phyloP scores from a whole-genome alignment of 768 basidiomycete species.

The Rhodotorula paludigena region DNA sequence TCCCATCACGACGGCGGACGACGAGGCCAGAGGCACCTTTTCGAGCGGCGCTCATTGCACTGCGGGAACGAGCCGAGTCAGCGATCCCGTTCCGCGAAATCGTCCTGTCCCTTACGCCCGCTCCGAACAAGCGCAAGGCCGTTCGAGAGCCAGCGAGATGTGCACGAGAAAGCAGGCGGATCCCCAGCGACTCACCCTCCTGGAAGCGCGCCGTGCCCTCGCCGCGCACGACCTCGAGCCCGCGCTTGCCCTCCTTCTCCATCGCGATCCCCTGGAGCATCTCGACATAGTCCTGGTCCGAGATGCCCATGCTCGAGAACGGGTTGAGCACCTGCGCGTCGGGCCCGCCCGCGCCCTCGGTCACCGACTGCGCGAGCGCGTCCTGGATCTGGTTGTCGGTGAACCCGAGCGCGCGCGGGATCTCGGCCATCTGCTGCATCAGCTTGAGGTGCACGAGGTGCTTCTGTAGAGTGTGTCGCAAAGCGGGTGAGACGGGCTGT shows the following conservation, averaged over 20 bases:
- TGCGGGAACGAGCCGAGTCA: too few species aligned
- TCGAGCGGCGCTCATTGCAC: too few species aligned
- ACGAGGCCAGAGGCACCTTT: too few species aligned
- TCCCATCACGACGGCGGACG: too few species aligned
- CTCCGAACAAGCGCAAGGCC: too few species aligned
- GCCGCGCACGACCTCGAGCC: constrained; percentile 42
- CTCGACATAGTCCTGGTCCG: constrained; percentile 77
- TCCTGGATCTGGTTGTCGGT: constrained; percentile 51
- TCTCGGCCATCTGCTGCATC: constrained; percentile 67
- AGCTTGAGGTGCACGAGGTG: constrained; percentile 74
- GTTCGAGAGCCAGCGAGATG: background rate
- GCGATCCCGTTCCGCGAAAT: too few species aligned
- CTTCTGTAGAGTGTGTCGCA: too few species aligned
- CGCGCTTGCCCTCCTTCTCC: constrained; percentile 43
- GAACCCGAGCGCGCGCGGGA: constrained; percentile 64
- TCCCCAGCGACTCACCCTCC: constrained; percentile 45
- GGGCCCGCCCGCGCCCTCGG: constrained; percentile 6
- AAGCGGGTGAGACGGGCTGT: too few species aligned
- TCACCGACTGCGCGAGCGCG: constrained; percentile 40
- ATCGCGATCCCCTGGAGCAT: constrained; percentile 68
- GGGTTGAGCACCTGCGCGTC: constrained; percentile 57
- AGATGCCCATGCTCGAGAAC: constrained; percentile 77
- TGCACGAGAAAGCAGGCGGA: background rate
- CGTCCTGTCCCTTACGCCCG: too few species aligned
- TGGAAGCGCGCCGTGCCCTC: constrained; percentile 52